phyloP scores from a whole-genome alignment of 78 protist species.

The Tieghemostelium lacteum region DNA sequence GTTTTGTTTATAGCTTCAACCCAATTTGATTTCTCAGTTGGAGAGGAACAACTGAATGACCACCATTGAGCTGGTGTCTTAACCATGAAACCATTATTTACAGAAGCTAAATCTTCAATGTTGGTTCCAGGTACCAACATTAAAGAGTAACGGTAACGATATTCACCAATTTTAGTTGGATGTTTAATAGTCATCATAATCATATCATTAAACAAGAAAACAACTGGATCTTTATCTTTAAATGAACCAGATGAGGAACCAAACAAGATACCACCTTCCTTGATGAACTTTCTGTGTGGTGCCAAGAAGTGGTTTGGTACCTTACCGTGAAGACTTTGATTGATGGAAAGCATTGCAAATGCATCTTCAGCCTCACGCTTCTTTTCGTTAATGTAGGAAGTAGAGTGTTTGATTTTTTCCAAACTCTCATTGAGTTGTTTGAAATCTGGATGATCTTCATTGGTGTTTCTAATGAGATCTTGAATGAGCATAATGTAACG shows the following conservation, averaged over 20 bases:
- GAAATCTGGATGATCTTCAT: conserved; percentile 79
- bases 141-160: conserved; percentile 40
- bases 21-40: conserved; percentile 45
- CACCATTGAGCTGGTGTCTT: conserved; percentile 58
- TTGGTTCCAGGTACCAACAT: conserved; percentile 8
- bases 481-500: conserved; percentile 62
- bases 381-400: conserved; percentile 46
- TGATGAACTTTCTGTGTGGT: conserved; percentile 72
- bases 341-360: conserved; percentile 54
- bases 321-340: conserved; percentile 63
- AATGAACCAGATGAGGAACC: conserved; percentile 64
- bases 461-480: conserved; percentile 68
- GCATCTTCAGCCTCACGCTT: conserved; percentile 80
- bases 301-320: conserved; percentile 55
- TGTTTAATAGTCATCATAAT: conserved; percentile 73
- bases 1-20: conserved; percentile 22
- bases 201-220: conserved; percentile 69
- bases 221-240: conserved; percentile 75
- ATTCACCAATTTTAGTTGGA: conserved; percentile 66
- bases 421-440: conserved; percentile 37
- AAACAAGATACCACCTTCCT: conserved; percentile 56
- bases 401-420: conserved; percentile 37
- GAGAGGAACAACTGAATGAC: conserved; percentile 51
- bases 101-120: conserved; percentile 41
- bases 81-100: conserved; percentile 71